These are phyloP conservation scores for Cryphonectria nitschkei DNA, from an alignment of 2,329 filamentous ascomycete species.

Conservation along the genomic window DNA sequence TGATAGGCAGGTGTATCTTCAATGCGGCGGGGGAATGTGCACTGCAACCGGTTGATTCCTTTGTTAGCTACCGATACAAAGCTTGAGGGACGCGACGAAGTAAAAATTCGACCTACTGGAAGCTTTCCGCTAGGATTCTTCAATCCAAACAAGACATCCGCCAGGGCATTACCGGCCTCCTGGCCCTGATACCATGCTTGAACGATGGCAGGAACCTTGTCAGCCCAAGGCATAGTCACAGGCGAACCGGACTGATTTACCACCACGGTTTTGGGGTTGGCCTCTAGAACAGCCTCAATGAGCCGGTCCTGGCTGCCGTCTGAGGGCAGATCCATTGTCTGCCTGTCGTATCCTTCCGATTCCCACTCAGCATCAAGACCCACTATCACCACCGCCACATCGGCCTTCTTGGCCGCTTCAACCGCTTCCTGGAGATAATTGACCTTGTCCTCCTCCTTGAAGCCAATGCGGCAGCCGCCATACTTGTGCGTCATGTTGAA, in stretches of 20 bases:
- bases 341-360: constrained; percentile 72
- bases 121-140: constrained; percentile 70
- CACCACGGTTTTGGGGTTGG: constrained; percentile 68
- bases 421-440: constrained; percentile 69
- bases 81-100: no score
- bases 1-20: constrained; percentile 72
- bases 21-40: constrained; percentile 66
- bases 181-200: constrained; percentile 75
- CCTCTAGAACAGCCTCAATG: constrained; percentile 62
- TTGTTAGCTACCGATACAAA: neutral
- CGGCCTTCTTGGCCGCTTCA: constrained; percentile 61
- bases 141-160: constrained; percentile 67
- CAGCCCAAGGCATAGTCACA: constrained; percentile 71
- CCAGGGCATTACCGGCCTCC: constrained; percentile 69
- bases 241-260: constrained; percentile 72
- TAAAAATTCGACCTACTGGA: constrained; percentile 48
- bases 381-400: constrained; percentile 70
- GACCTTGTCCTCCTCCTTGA: constrained; percentile 66
- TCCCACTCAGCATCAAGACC: constrained; percentile 77
- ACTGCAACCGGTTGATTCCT: constrained; percentile 39
- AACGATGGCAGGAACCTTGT: constrained; percentile 66
- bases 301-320: constrained; percentile 64
- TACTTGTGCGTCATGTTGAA: constrained; percentile 66
- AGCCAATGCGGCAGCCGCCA: constrained; percentile 72
- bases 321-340: constrained; percentile 62